Evolutionary conservation across 1,284 basidiomycete genomes (phyloP).

Genomic region (Mycena citricolor): DNA sequence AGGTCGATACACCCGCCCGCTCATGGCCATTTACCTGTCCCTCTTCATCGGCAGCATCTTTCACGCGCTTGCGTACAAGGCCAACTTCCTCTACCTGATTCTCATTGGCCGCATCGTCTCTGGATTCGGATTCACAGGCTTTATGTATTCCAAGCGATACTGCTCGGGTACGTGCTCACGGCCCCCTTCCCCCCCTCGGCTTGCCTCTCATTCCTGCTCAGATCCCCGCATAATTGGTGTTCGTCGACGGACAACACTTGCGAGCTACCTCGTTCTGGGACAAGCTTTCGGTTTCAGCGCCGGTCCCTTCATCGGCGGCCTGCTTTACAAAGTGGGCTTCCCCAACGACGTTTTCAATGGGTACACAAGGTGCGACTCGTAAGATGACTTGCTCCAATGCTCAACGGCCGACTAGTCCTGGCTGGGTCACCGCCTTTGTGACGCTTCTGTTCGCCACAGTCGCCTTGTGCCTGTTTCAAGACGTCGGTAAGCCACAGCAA

Average conservation of each 20-base stretch:
- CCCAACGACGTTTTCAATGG: slow-evolving; percentile 46
- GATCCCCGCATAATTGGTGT: slow-evolving; percentile 66
- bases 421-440: slow-evolving; percentile 60
- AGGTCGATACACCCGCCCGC: slow-evolving; percentile 56
- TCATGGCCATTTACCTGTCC: slow-evolving; percentile 41
- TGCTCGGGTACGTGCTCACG: slow-evolving; percentile 47
- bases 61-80: slow-evolving; percentile 41
- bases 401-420: slow-evolving; percentile 38
- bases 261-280: slow-evolving; percentile 61
- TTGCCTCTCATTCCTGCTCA: no score
- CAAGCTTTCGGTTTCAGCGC: slow-evolving; percentile 63
- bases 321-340: slow-evolving; percentile 51
- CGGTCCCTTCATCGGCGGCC: slow-evolving; percentile 65
- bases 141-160: slow-evolving; percentile 53
- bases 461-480: slow-evolving; percentile 48
- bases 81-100: slow-evolving; percentile 45
- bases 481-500: slow-evolving; percentile 35
- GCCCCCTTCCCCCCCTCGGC: no score
- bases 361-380: slow-evolving; percentile 34
- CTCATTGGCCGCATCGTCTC: slow-evolving; percentile 46
- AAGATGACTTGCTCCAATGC: neutral
- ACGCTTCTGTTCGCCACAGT: slow-evolving; percentile 56
- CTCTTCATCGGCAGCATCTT: slow-evolving; percentile 40
- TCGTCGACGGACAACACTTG: slow-evolving; percentile 60
- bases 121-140: slow-evolving; percentile 46